phyloP scores from a whole-genome alignment of 345 rosid species.

The Eucalyptus cloeziana region DNA sequence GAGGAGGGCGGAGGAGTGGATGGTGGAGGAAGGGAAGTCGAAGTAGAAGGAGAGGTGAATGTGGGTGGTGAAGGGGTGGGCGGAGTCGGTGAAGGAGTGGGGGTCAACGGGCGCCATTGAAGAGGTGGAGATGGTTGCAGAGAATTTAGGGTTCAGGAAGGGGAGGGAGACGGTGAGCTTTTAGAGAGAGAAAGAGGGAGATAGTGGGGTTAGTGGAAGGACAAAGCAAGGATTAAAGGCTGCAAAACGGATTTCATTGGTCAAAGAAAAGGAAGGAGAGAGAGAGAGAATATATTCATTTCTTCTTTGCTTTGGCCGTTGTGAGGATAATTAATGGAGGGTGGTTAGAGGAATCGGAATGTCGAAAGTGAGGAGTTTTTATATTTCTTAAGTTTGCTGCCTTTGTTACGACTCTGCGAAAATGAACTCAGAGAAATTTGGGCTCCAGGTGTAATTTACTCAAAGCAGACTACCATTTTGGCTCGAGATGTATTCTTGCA shows the following conservation, averaged over 20 bases:
- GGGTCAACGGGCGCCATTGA: slow-evolving; percentile 77
- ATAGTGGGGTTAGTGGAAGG: background rate
- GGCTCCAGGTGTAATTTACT: background rate
- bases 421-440: background rate
- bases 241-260: background rate
- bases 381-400: background rate
- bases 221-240: background rate
- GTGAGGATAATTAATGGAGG: background rate
- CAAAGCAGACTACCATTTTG: too few relatives aligned
- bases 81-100: slow-evolving; percentile 70
- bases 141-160: background rate
- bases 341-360: background rate
- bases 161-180: too few relatives aligned
- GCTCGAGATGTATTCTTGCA: too few relatives aligned
- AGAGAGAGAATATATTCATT: background rate
- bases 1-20: slow-evolving; percentile 74
- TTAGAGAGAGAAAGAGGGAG: background rate
- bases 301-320: background rate
- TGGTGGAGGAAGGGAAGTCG: slow-evolving; percentile 57
- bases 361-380: background rate
- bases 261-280: background rate
- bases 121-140: background rate
- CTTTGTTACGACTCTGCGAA: background rate
- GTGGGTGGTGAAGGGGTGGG: slow-evolving; percentile 61
- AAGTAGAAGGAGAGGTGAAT: slow-evolving; percentile 62